phyloP scores from a whole-genome alignment of 768 basidiomycete species.

The Russula emetica region DNA sequence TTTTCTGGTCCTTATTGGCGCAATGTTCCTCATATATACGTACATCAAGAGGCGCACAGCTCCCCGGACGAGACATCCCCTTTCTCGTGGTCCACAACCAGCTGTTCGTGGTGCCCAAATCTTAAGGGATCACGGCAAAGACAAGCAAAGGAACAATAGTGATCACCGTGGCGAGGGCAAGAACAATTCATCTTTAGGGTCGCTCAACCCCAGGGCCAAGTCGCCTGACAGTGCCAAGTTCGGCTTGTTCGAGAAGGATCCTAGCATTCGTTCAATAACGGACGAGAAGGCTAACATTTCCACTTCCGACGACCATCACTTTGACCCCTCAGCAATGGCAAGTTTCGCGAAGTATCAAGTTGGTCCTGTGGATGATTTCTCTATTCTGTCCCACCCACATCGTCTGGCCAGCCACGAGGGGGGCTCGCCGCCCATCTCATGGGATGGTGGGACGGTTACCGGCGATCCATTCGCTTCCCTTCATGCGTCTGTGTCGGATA shows the following conservation, averaged over 20 bases:
- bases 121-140: not conserved
- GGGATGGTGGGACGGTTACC: conserved; percentile 17
- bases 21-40: conserved; percentile 18
- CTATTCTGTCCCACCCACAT: not conserved
- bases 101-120: not conserved
- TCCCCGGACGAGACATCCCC: not conserved
- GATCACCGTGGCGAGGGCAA: conserved; percentile 14
- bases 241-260: conserved; percentile 25
- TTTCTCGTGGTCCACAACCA: conserved; percentile 16
- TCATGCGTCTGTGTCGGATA: conserved; percentile 4
- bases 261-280: conserved; percentile 20
- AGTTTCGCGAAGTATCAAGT: conserved; percentile 23
- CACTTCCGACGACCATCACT: conserved; percentile 16
- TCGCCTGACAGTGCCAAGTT: conserved; percentile 10
- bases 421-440: conserved; percentile 12
- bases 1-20: conserved; percentile 11
- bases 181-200: not conserved
- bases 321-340: conserved; percentile 27
- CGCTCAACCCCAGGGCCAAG: not conserved
- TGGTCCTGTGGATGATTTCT: conserved; percentile 6
- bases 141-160: conserved; percentile 11
- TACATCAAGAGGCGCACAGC: conserved; percentile 12
- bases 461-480: conserved; percentile 23
- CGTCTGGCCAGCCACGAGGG: conserved; percentile 11
- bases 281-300: conserved; percentile 22